A percentile compares a stretch with the other conserved stretches of the same genome.
phyloP scores from a whole-genome alignment of 73 alveolate species.

The Tetrahymena thermophila region DNA sequence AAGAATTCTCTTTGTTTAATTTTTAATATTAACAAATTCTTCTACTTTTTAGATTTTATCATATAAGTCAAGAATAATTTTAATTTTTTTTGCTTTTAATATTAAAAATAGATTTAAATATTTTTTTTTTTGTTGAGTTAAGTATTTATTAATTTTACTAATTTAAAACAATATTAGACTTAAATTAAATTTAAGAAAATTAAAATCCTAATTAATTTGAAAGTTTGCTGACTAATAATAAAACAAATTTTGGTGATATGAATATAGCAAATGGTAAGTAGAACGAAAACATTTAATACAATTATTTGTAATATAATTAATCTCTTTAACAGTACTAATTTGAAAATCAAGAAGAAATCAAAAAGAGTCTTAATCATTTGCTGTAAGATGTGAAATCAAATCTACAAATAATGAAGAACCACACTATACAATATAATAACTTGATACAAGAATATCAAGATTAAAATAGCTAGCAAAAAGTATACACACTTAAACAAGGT shows the following conservation, averaged over 20 bases:
- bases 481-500: neutral
- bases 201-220: neutral
- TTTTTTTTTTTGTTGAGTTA: too few species aligned
- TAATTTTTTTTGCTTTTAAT: too few species aligned
- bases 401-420: neutral
- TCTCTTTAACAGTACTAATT: neutral
- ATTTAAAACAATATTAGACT: neutral
- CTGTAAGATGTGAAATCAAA: neutral
- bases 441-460: neutral
- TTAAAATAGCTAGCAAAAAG: neutral
- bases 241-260: neutral
- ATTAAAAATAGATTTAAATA: too few species aligned
- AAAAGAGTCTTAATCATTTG: neutral
- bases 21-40: too few species aligned
- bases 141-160: neutral
- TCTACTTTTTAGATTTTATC: too few species aligned
- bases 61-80: too few species aligned
- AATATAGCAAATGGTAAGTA: too few species aligned
- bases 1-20: too few species aligned
- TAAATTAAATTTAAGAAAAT: too few species aligned
- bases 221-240: too few species aligned
- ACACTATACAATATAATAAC: neutral
- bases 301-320: neutral
- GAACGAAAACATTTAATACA: neutral
- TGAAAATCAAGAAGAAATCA: neutral